Percentiles rank a stretch among this genome's conserved stretches.
Evolutionary conservation across 2,329 filamentous ascomycete species (phyloP).

Genomic region (Lachnellula willkommii): DNA sequence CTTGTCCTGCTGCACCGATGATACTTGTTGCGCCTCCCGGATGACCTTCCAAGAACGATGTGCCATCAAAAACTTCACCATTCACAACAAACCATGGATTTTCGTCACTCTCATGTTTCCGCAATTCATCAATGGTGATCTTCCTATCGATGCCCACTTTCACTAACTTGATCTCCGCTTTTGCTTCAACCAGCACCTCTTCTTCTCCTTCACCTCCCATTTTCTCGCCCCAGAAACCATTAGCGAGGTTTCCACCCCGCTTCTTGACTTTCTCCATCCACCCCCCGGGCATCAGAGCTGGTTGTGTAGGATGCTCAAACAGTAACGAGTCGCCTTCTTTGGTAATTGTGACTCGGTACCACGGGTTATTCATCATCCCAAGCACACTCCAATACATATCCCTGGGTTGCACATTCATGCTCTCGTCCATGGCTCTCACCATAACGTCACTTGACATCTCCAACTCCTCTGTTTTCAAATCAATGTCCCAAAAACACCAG

Average conservation of each 20-base stretch:
- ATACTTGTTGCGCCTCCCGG: slow-evolving; percentile 86
- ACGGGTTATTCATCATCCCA: slow-evolving; percentile 98
- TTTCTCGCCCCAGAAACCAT: slow-evolving; percentile 80
- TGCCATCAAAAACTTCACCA: slow-evolving; percentile 85
- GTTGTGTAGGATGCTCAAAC: slow-evolving; percentile 87
- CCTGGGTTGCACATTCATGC: slow-evolving; percentile 77
- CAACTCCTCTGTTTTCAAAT: slow-evolving; percentile 59
- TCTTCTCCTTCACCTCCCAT: slow-evolving; percentile 46
- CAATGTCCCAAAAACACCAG: slow-evolving; percentile 87
- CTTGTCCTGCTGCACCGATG: slow-evolving; percentile 71
- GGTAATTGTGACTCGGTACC: slow-evolving; percentile 77
- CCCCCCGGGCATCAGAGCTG: slow-evolving; percentile 68
- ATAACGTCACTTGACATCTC: slow-evolving; percentile 64
- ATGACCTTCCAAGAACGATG: slow-evolving; percentile 71
- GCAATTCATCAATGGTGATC: slow-evolving; percentile 68
- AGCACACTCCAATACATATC: slow-evolving; percentile 97
- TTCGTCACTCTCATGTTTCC: slow-evolving; percentile 57
- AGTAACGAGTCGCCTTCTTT: slow-evolving; percentile 58
- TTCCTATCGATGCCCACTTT: slow-evolving; percentile 57
- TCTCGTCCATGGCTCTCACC: slow-evolving; percentile 84
- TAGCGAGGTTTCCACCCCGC: slow-evolving; percentile 69
- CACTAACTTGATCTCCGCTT: slow-evolving; percentile 70
- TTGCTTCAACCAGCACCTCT: slow-evolving; percentile 43
- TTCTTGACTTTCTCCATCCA: slow-evolving; percentile 95
- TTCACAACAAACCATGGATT: slow-evolving; percentile 84